Conservation (phyloP, 1,284 basidiomycete genomes). For the Afroboletus lepidellus region DNA sequence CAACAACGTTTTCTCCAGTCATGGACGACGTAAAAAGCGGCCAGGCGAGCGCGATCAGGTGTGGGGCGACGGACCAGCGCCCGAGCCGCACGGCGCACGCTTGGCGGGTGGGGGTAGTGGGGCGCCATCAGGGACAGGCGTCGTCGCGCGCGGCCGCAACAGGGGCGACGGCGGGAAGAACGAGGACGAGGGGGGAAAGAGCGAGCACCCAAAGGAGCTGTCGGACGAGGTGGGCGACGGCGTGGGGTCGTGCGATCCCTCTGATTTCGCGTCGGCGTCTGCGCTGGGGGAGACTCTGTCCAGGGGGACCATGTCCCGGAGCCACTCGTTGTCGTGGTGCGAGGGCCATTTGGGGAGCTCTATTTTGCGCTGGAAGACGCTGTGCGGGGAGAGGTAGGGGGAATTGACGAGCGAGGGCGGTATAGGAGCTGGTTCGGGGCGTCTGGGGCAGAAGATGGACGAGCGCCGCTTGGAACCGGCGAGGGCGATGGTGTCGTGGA, state of each 20-base stretch:
- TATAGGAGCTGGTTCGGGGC: conserved; percentile 40
- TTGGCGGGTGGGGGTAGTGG: conserved; percentile 10
- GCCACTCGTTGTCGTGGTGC: conserved; percentile 54
- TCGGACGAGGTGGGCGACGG: conserved; percentile 30
- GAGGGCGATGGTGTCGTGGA: conserved; percentile 15
- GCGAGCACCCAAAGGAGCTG: conserved; percentile 11
- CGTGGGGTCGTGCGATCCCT: conserved; percentile 11
- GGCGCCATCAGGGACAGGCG: conserved; percentile 18
- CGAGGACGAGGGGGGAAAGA: conserved; percentile 18
- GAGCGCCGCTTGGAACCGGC: conserved; percentile 18
- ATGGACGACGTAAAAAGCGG: conserved; percentile 24
- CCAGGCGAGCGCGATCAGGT: conserved; percentile 13
- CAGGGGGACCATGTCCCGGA: conserved; percentile 58
- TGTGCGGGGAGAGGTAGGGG: conserved; percentile 49
- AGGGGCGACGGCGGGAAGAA: conserved; percentile 21
- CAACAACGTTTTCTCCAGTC: conserved; percentile 24
- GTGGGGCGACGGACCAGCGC: conserved; percentile 16
- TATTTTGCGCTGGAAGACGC: conserved; percentile 44
- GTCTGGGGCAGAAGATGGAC: conserved; percentile 12
- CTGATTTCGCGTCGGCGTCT: conserved; percentile 18
- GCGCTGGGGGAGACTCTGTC: conserved; percentile 5
- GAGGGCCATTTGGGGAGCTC: conserved; percentile 39
- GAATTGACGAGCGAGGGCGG: conserved; percentile 57
- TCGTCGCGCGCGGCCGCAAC: conserved; percentile 26
- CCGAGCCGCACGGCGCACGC: conserved; percentile 10